A percentile compares a stretch with the other conserved stretches of the same genome.
These are phyloP conservation scores for Penicillium tannophilum DNA, from an alignment of 495 filamentous ascomycete species.

Conservation along the genomic window DNA sequence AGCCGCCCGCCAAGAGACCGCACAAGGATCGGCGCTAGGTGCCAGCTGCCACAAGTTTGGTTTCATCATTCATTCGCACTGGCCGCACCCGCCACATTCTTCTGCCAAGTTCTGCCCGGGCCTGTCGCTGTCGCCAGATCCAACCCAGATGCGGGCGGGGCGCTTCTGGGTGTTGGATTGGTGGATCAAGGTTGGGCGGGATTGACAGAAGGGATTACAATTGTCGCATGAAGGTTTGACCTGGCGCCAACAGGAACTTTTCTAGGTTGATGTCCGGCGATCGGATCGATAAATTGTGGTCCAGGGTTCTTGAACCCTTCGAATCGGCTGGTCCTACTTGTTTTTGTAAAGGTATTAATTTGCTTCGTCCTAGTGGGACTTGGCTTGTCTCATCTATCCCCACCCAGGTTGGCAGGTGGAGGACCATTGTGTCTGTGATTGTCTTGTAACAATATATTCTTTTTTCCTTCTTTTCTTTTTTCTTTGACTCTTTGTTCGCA, in stretches of 20 bases:
- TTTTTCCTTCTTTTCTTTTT: slow-evolving; percentile 22
- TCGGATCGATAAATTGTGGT: neutral
- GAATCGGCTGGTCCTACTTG: slow-evolving; percentile 10
- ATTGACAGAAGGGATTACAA: neutral
- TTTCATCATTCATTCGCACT: neutral
- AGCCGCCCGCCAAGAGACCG: neutral
- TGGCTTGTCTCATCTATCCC: slow-evolving; percentile 16
- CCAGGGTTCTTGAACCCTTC: neutral
- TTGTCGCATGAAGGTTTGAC: slow-evolving; percentile 3
- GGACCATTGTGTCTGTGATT: neutral
- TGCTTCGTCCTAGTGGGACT: slow-evolving; percentile 3
- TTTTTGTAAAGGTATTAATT: slow-evolving; percentile 6
- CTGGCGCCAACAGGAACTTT: slow-evolving; percentile 7
- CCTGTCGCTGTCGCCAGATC: slow-evolving; percentile 23
- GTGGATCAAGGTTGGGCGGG: neutral
- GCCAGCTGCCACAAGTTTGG: neutral
- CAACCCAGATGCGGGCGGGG: neutral
- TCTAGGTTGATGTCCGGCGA: neutral
- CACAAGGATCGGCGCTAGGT: slow-evolving; percentile 4
- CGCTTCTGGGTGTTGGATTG: neutral
- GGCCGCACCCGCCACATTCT: slow-evolving; percentile 14
- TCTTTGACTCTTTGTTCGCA: slow-evolving; percentile 16
- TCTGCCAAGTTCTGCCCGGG: slow-evolving; percentile 5
- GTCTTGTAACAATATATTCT: slow-evolving; percentile 14
- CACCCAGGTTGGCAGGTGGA: slow-evolving; percentile 4